Percentiles rank a stretch among this genome's conserved stretches.
Evolutionary conservation across 1,139 yeast genomes (phyloP).

Genomic region (Hansenula sp.): DNA sequence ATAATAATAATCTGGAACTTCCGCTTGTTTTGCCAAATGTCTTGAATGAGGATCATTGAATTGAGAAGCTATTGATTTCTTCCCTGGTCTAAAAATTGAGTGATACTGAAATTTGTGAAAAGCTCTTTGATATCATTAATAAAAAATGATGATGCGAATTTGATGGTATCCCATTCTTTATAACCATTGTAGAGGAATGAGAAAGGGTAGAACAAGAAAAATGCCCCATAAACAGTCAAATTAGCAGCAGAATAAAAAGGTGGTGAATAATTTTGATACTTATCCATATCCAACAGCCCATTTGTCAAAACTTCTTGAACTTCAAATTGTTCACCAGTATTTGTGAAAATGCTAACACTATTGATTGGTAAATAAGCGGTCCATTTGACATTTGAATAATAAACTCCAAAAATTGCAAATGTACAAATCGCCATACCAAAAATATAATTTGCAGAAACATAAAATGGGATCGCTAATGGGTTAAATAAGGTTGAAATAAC

Average conservation of each 20-base stretch:
- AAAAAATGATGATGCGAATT: slow-evolving; percentile 19
- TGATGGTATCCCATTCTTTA: slow-evolving; percentile 25
- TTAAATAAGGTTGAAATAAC: slow-evolving; percentile 48
- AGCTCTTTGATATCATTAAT: slow-evolving; percentile 22
- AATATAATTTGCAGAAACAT: slow-evolving; percentile 49
- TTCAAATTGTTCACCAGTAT: slow-evolving; percentile 42
- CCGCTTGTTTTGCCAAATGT: slow-evolving; percentile 52
- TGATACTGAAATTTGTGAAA: slow-evolving; percentile 23
- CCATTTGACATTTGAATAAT: slow-evolving; percentile 48
- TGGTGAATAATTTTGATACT: slow-evolving; percentile 45
- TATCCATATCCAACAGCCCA: slow-evolving; percentile 34
- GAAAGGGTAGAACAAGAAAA: slow-evolving; percentile 56
- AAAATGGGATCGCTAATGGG: slow-evolving; percentile 67
- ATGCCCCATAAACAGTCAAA: slow-evolving; percentile 51
- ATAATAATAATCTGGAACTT: slow-evolving; percentile 65
- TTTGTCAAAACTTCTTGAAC: slow-evolving; percentile 18
- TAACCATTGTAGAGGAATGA: slow-evolving; percentile 41
- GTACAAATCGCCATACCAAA: slow-evolving; percentile 40
- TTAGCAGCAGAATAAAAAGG: slow-evolving; percentile 60
- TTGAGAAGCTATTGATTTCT: slow-evolving; percentile 21
- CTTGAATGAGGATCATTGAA: slow-evolving; percentile 51
- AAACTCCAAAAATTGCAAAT: slow-evolving; percentile 41
- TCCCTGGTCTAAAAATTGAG: background rate
- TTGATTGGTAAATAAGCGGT: slow-evolving; percentile 49
- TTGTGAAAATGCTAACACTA: slow-evolving; percentile 33